Percentiles rank a stretch among this genome's conserved stretches.
Evolutionary conservation across 2,329 filamentous ascomycete species (phyloP).

Genomic region (Colletotrichum horii): DNA sequence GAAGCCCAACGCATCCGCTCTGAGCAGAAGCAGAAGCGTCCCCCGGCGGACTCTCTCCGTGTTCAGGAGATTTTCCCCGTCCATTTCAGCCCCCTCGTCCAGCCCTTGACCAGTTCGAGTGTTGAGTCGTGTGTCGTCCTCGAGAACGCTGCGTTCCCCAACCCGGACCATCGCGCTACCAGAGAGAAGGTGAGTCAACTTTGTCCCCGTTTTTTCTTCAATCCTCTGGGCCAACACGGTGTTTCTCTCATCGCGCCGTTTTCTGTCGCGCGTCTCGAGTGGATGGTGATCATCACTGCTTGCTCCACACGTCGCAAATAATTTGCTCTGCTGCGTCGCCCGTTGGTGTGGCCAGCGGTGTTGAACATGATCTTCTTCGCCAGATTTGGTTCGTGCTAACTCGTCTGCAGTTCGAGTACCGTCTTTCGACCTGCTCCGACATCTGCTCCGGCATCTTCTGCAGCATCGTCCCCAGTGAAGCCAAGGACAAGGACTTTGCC

Average conservation of each 20-base stretch:
- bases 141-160: slow-evolving; percentile 58
- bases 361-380: not conserved
- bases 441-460: slow-evolving; percentile 83
- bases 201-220: not conserved
- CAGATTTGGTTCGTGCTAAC: not conserved
- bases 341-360: not conserved
- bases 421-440: slow-evolving; percentile 75
- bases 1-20: slow-evolving; percentile 43
- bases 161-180: slow-evolving; percentile 54
- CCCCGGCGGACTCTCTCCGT: slow-evolving; percentile 33
- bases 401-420: slow-evolving; percentile 70
- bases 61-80: slow-evolving; percentile 56
- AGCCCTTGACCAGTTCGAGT: slow-evolving; percentile 72
- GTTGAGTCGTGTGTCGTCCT: slow-evolving; percentile 63
- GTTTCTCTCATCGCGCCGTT: not conserved
- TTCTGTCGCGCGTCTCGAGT: not conserved
- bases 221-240: not conserved
- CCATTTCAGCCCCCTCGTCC: slow-evolving; percentile 74
- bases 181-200: slow-evolving; percentile 56
- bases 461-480: slow-evolving; percentile 55
- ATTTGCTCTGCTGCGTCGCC: not conserved
- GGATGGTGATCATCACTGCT: not conserved
- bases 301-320: not conserved
- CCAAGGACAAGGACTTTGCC: slow-evolving; percentile 50
- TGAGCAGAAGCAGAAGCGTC: slow-evolving; percentile 40